Evolutionary conservation across 225 moss, liverwort and hornwort species (phyloP).

Genomic region (Physcomitrium patens): DNA sequence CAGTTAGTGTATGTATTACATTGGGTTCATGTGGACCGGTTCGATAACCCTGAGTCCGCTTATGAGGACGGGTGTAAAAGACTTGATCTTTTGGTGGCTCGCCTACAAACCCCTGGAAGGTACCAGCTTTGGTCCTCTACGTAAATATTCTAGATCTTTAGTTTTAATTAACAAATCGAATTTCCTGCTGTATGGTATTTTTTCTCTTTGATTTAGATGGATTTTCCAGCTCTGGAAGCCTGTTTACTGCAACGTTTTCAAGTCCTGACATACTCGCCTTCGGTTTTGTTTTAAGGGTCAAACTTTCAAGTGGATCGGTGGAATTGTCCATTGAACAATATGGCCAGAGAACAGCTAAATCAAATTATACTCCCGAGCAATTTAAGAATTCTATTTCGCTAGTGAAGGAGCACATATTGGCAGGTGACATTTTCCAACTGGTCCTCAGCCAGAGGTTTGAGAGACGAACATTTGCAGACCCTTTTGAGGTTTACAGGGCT

Average conservation of each 20-base stretch:
- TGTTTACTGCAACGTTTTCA: neutral
- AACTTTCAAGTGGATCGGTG: slow-evolving; percentile 54
- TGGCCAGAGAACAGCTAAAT: slow-evolving; percentile 43
- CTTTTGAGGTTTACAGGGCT: slow-evolving; percentile 72
- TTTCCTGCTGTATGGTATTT: neutral
- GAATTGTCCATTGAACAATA: slow-evolving; percentile 58
- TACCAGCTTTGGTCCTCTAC: slow-evolving; percentile 35
- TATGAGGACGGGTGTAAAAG: slow-evolving; percentile 62
- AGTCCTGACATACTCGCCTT: slow-evolving; percentile 24
- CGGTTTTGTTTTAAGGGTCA: slow-evolving; percentile 36
- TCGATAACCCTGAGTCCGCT: slow-evolving; percentile 68
- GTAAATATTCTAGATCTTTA: slow-evolving; percentile 8
- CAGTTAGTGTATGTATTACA: slow-evolving; percentile 94
- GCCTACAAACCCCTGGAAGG: slow-evolving; percentile 69
- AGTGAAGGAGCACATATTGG: slow-evolving; percentile 76
- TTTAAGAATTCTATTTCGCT: slow-evolving; percentile 55
- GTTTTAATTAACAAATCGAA: neutral
- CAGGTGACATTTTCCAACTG: slow-evolving; percentile 75
- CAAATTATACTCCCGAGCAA: slow-evolving; percentile 56
- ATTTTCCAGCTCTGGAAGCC: neutral
- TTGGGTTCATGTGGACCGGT: slow-evolving; percentile 89
- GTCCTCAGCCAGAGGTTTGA: slow-evolving; percentile 77
- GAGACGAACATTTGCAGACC: slow-evolving; percentile 73
- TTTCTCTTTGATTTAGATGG: neutral
- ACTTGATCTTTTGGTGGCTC: slow-evolving; percentile 72